Base-by-base conservation (phyloP, 306 rosid genomes). In the Medicago arabica region DNA sequence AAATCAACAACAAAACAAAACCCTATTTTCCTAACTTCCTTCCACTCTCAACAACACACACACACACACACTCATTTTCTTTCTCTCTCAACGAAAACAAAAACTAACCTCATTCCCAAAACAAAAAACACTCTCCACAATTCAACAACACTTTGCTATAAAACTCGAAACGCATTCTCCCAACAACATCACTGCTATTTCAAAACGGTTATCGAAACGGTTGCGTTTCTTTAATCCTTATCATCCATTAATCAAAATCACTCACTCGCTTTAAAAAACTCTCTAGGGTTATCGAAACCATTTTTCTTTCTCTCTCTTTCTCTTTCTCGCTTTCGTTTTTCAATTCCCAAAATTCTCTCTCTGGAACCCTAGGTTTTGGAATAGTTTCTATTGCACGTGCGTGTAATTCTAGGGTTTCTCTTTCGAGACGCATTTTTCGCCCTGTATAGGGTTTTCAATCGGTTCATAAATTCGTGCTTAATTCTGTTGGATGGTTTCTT, bases 231-330 rank as follows among this genome's bases (percentile, higher is more conserved):
- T 70, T 65, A 57, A 15, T 75, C 76, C 72, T 82, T 83, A 3
- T 6, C 2, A 50, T n/a, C 57, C 4, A 54, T 54, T 18, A 54
- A 65, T 65, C 89, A 70, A 31, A 31, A 77, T 83, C 77, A 67
- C 82, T 83, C 71, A 66, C 83, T 71, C 62, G 13, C 72, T 75
- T 60, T 31, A n/a, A 51, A 28, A 60, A 60, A 23, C 28, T 23
- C 68, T 81, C 85, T 93, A 89, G 96, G 96, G 96, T 89, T 89
- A 75, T 88, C 36, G 36, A 31, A 31, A 31, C 36, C 16, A 16
- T 51, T n/a, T 83, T 63, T 55, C 62, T 13, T 2, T 21, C 23
- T n/a, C n/a, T n/a, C n/a, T n/a, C n/a, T n/a, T n/a, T 23, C 28
- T 23, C 28, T 34, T 7, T 63, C 71, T 71, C 64, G 54, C 19